Evolutionary conservation across 2,329 filamentous ascomycete genomes (phyloP).

Genomic region (Aspergillus proliferans): DNA sequence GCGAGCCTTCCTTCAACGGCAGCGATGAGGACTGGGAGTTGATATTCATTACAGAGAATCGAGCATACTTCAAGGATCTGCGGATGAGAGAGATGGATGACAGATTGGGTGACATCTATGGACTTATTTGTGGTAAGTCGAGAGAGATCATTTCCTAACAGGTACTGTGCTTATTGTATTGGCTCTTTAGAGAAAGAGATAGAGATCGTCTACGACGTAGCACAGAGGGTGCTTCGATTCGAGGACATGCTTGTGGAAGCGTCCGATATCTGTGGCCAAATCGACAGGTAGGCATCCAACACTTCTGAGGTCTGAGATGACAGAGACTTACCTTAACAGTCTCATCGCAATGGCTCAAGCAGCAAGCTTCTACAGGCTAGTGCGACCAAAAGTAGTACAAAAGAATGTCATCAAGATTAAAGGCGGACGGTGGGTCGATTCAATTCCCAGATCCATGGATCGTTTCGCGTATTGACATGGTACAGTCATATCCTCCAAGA

Average conservation of each 20-base stretch:
- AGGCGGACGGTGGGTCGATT: conserved; percentile 57
- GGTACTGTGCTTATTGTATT: background rate
- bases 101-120: conserved; percentile 77
- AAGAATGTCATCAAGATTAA: conserved; percentile 67
- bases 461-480: conserved; percentile 7
- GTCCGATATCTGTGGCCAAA: conserved; percentile 78
- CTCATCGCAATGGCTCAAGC: conserved; percentile 73
- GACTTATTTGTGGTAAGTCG: conserved; percentile 68
- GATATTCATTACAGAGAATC: conserved; percentile 65
- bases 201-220: conserved; percentile 74
- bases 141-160: background rate
- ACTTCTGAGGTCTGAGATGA: background rate
- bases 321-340: conserved; percentile 38
- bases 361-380: conserved; percentile 67
- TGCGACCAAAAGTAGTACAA: conserved; percentile 61
- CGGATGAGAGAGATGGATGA: conserved; percentile 76
- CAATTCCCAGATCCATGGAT: background rate
- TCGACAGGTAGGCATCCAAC: conserved; percentile 56
- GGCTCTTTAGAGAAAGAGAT: conserved; percentile 67
- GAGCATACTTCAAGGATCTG: conserved; percentile 79
- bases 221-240: conserved; percentile 62
- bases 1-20: conserved; percentile 59
- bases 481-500: conserved; percentile 75
- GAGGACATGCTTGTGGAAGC: conserved; percentile 59
- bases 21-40: conserved; percentile 65